These are phyloP conservation scores for Kodamaea leandrae DNA, from an alignment of 805 yeast species.

Conservation along the genomic window DNA sequence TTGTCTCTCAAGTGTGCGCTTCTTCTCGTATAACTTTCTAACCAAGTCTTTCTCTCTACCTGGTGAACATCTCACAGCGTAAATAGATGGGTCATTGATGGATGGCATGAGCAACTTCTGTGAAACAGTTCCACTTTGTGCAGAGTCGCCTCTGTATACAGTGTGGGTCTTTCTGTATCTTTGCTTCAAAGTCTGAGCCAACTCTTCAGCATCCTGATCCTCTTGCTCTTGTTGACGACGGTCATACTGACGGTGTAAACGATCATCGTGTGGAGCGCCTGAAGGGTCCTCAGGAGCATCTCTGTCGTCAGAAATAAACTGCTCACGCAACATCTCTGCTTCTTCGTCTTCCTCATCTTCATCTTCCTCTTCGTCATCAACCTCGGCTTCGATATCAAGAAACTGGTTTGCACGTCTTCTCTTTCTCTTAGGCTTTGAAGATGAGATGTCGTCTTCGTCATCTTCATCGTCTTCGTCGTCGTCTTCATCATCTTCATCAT, in stretches of 20 bases:
- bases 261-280: constrained; percentile 48
- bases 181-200: constrained; percentile 89
- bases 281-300: constrained; percentile 19
- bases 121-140: constrained; percentile 63
- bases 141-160: constrained; percentile 81
- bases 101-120: constrained; percentile 93
- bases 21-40: constrained; percentile 78
- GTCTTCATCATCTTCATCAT: constrained; percentile 44
- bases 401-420: constrained; percentile 71
- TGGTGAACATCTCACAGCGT: constrained; percentile 92
- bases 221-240: constrained; percentile 80
- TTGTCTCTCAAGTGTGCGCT: constrained; percentile 70
- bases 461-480: constrained; percentile 52
- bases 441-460: constrained; percentile 49
- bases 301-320: constrained; percentile 76
- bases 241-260: constrained; percentile 89
- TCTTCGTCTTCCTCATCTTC: constrained; percentile 85
- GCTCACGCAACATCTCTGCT: constrained; percentile 81
- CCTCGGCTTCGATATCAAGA: constrained; percentile 98
- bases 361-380: constrained; percentile 95
- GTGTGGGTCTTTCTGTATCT: constrained; percentile 86
- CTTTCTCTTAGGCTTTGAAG: constrained; percentile 43
- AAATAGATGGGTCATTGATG: constrained; percentile 92
- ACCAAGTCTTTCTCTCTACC: constrained; percentile 93
- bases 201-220: constrained; percentile 90